These are phyloP conservation scores for Sporothrix brunneoviolacea DNA, from an alignment of 2,329 filamentous ascomycete species.

Conservation along the genomic window DNA sequence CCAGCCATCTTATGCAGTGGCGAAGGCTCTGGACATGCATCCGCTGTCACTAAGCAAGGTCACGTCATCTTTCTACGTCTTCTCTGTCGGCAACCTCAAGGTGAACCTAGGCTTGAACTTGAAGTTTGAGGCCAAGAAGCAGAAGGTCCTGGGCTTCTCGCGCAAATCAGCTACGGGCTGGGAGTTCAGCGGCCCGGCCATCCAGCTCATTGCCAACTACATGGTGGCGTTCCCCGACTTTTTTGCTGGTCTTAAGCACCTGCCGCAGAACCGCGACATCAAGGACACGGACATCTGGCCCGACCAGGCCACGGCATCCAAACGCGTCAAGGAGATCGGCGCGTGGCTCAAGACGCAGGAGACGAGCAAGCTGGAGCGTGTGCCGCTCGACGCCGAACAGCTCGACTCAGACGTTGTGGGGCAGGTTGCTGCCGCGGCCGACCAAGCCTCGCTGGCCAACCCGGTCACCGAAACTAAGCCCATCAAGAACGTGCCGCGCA, in stretches of 20 bases:
- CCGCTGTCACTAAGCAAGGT: conserved; percentile 90
- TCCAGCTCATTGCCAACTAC: conserved; percentile 75
- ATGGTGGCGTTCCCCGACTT: conserved; percentile 95
- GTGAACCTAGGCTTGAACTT: conserved; percentile 91
- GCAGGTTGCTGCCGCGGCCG: conserved; percentile 69
- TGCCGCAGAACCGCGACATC: conserved; percentile 79
- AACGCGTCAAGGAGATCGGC: conserved; percentile 87
- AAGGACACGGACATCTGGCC: conserved; percentile 82
- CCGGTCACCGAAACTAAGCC: conserved; percentile 56
- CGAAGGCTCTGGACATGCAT: conserved; percentile 72
- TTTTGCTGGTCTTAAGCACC: conserved; percentile 77
- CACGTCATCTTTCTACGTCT: conserved; percentile 86
- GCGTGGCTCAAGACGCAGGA: conserved; percentile 89
- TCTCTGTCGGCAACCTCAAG: conserved; percentile 61
- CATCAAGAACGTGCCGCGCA: conserved; percentile 74
- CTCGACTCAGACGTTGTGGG: conserved; percentile 86
- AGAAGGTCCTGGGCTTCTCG: conserved; percentile 93
- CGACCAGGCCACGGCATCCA: conserved; percentile 60
- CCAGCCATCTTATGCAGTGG: conserved; percentile 80
- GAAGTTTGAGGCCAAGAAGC: conserved; percentile 92
- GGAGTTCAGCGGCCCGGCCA: conserved; percentile 87
- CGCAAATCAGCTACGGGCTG: conserved; percentile 79
- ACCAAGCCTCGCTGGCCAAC: conserved; percentile 45
- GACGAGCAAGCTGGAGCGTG: conserved; percentile 85
- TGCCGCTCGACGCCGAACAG: conserved; percentile 94